Evolutionary conservation across 768 basidiomycete genomes (phyloP).

Genomic region (Mycena filopes): DNA sequence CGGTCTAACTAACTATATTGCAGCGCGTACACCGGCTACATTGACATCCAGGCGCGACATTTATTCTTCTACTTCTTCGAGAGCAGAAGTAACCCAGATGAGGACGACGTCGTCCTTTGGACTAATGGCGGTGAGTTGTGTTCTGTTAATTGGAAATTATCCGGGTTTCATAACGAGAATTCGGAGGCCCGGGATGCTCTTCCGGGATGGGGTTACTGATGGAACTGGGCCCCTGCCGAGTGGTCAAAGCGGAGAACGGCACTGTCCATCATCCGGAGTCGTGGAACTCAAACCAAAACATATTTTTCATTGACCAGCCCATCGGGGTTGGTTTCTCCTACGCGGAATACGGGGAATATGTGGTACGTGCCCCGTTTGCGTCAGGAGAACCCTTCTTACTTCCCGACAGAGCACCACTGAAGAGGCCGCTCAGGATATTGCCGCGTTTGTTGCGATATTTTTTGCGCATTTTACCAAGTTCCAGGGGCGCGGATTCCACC

Average conservation of each 20-base stretch:
- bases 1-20: too few species aligned
- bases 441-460: constrained; percentile 65
- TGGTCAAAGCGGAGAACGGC: constrained; percentile 49
- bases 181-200: constrained; percentile 12
- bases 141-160: background rate
- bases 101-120: constrained; percentile 59
- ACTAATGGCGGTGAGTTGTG: constrained; percentile 55
- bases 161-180: background rate
- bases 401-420: constrained; percentile 55
- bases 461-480: constrained; percentile 65
- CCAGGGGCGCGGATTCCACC: constrained; percentile 58
- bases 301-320: constrained; percentile 60
- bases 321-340: constrained; percentile 59
- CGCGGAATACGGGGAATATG: constrained; percentile 47
- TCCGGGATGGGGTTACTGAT: constrained; percentile 15
- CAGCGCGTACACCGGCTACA: constrained; percentile 60
- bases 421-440: constrained; percentile 64
- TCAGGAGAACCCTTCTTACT: background rate
- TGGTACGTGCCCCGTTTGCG: background rate
- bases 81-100: constrained; percentile 56
- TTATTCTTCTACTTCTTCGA: constrained; percentile 70
- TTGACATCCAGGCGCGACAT: constrained; percentile 59
- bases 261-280: constrained; percentile 54
- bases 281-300: constrained; percentile 61
- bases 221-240: constrained; percentile 55